Evolutionary conservation across 148 eudicot genomes (phyloP).

Genomic region (Fagopyrum homotropicum): DNA sequence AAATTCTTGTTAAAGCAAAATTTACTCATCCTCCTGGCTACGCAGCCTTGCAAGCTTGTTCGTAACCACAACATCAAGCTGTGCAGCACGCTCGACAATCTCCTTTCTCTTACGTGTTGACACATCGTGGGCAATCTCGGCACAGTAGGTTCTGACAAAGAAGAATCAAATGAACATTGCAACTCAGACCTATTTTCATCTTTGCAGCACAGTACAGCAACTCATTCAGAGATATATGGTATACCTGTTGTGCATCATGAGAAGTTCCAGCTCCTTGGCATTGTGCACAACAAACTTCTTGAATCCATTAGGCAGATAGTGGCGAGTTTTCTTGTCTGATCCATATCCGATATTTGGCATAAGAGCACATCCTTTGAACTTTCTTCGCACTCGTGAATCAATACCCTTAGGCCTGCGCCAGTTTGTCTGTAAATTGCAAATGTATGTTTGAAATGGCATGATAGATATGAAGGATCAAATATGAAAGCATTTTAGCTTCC

Average conservation of each 20-base stretch:
- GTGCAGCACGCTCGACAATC: conserved; percentile 40
- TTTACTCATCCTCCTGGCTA: conserved; percentile 45
- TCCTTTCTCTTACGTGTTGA: conserved; percentile 32
- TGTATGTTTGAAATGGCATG: too few relatives aligned
- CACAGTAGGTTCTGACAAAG: conserved; percentile 25
- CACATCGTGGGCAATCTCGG: conserved; percentile 31
- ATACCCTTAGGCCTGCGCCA: conserved; percentile 39
- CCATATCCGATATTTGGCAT: conserved; percentile 32
- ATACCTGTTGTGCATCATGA: conserved; percentile 59
- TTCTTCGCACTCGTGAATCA: conserved; percentile 30
- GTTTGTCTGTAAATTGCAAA: conserved; percentile 17
- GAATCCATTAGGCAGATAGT: conserved; percentile 44
- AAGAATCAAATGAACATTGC: background rate
- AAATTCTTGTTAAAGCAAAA: background rate
- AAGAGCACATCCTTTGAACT: conserved; percentile 25
- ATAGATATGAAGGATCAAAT: too few relatives aligned
- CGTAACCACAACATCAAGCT: conserved; percentile 34
- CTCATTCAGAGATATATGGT: background rate
- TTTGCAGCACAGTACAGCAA: background rate
- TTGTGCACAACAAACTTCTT: conserved; percentile 58
- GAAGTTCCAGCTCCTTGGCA: conserved; percentile 33
- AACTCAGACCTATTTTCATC: too few relatives aligned
- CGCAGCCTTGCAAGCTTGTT: conserved; percentile 55
- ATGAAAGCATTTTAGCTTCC: too few relatives aligned
- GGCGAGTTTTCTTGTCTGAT: conserved; percentile 26